Evolutionary conservation across 129 eudicot species (phyloP), one percentile per base, ranked within the genome.

Genomic region (Ambrosia artemisiifolia): DNA sequence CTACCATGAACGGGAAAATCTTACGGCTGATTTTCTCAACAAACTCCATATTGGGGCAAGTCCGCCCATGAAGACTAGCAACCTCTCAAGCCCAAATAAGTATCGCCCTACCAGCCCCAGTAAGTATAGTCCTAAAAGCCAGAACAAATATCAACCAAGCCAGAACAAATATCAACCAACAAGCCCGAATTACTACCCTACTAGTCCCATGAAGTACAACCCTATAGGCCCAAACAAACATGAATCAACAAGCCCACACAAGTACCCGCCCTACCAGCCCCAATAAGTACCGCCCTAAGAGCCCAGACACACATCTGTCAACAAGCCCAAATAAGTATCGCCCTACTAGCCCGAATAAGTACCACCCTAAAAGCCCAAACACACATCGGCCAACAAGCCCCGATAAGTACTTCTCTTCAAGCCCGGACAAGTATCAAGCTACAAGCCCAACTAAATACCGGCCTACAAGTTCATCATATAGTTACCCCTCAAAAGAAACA

Each of bases 21-120:
- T 63, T 40, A 40, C 40, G 43, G 9, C 65, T 8, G 33, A 78
- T 9, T 63, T 70, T 70, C 72, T 18, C 24, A 63, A 70, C 46
- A 63, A 70, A 53, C 24, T 78, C 57, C 77, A 78, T 1, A 12
- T 70, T n/a, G 71, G 56, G 14, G 38, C 72, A 30, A 63, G 61
- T 9, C 71, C 16, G 0, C 77, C 72, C 3, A 12, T 8, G 2
- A 70, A 70, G 28, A n/a, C 24, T 38, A 62, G 13, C 13, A n/a
- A 49, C 28, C 14, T 46, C 56, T 60, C 75, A 3, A 18, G 53
- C 53, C 30, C 53, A 5, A 48, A 48, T 34, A 73, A 49, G 70
- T 62, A 47, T 19, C 62, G 4, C 34, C 70, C 61, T 2, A 63
- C 64, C 19, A 48, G 47, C 49, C 69, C 70, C 5, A 34, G 11